These are phyloP conservation scores for Citrullus colocynthis DNA, from an alignment of 306 rosid genomes.

Conservation along the genomic window DNA sequence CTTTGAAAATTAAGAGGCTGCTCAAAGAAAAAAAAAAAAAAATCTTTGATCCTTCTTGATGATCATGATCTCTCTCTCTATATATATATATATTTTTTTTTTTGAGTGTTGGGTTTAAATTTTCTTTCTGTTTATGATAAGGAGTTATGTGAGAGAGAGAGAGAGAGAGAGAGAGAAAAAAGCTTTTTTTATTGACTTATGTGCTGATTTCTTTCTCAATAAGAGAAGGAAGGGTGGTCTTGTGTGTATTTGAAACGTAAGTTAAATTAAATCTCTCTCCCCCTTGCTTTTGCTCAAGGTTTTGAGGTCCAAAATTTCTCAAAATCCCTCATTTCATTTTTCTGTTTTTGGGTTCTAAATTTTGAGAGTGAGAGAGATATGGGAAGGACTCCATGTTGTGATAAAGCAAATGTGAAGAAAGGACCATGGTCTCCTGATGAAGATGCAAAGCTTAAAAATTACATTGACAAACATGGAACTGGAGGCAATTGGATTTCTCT, in stretches of 20 bases:
- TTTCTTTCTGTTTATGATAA: constrained; percentile 17
- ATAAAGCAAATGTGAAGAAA: constrained; percentile 80
- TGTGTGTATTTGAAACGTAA: neutral
- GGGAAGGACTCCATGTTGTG: constrained; percentile 99
- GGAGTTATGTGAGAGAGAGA: neutral
- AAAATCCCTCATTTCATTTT: neutral
- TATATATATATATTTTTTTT: too few species aligned
- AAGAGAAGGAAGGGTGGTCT: neutral
- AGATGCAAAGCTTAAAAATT: constrained; percentile 65
- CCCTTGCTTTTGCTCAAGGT: neutral
- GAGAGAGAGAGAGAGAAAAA: neutral
- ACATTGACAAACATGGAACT: constrained; percentile 60
- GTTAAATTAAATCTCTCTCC: neutral
- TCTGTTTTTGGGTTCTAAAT: neutral
- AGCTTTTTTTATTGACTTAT: constrained; percentile 33
- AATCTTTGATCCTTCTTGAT: neutral
- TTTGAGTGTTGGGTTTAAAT: neutral
- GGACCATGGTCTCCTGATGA: constrained; percentile 99
- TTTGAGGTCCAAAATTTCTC: neutral
- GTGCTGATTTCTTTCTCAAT: constrained; percentile 22
- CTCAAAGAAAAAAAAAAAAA: neutral
- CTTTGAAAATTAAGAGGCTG: neutral
- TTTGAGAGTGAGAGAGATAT: constrained; percentile 15
- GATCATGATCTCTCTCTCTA: neutral
- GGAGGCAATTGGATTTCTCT: constrained; percentile 94